Base-by-base conservation (phyloP, 1,139 yeast genomes). In the Suhomyces bokatorum region DNA sequence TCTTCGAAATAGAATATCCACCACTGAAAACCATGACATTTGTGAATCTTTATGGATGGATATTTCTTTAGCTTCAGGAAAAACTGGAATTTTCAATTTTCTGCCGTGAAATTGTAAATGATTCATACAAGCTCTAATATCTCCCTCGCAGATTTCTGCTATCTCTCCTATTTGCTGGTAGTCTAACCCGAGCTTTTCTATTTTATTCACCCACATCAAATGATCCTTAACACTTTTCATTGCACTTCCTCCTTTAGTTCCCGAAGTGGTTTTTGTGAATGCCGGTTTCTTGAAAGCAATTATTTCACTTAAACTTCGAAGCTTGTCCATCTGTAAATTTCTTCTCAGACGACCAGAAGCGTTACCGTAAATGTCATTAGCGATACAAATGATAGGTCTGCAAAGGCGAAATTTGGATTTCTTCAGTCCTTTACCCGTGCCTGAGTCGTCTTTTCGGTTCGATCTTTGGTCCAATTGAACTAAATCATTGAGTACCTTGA, bases 341-440 rank as follows among this genome's bases (percentile, higher is more conserved):
- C 40, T 20, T 7, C 68, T 63, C 27, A 53, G 55, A 12, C 56
- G 46, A 6, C 57, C 48, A 7, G 58, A 37, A 8, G 43, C 77
- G 4, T 80, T 77, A 1, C 87, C 78, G 59, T 86, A 91, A 0
- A 85, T 76, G 58, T 93, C 96, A 62, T 93, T 93, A 60, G 98
- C 95, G 46, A 93, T 81, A 40, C 96, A 93, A 43, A 93, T 87
- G 16, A 93, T 89, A 0, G 99, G 99, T 52, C 99, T 73, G 53
- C 77, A 72, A 38, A 91, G 64, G 4, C 83, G 35, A 41, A 60
- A 66, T 35, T 70, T 74, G 32, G 62, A 66, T 45, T 55, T 49
- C 55, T 60, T 53, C 37, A 54, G 42, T 49, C 62, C 58, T 43
- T 59, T 22, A 10, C 11, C 35, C 5, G 35, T 43, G 55, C 43